Percentiles rank a stretch among this genome's conserved stretches.
phyloP scores from a whole-genome alignment of 768 basidiomycete species.

The Suillus plorans region DNA sequence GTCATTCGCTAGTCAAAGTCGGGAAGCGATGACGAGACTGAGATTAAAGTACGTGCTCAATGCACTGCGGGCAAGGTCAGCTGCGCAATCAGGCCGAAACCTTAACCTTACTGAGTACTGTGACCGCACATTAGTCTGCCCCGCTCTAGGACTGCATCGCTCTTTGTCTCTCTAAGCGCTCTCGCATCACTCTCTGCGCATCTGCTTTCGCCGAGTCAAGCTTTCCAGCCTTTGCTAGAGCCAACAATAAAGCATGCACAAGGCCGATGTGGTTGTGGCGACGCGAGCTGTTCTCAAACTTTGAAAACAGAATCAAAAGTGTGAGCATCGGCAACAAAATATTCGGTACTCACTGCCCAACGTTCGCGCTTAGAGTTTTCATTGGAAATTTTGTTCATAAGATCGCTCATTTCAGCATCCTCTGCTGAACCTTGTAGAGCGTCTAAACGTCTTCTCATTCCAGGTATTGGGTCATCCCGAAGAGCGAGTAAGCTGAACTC shows the following conservation, averaged over 20 bases:
- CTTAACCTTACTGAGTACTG: neutral
- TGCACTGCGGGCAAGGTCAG: neutral
- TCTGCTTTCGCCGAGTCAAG: constrained; percentile 51
- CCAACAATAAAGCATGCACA: constrained; percentile 69
- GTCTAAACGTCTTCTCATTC: constrained; percentile 58
- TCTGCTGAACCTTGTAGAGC: constrained; percentile 44
- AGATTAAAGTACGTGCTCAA: neutral
- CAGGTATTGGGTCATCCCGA: constrained; percentile 76
- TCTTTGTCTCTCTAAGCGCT: constrained; percentile 41
- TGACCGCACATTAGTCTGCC: constrained; percentile 32
- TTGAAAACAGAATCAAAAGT: constrained; percentile 13
- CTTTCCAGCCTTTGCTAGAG: constrained; percentile 69
- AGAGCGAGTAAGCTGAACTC: constrained; percentile 93
- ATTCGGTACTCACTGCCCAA: constrained; percentile 67
- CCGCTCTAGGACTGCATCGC: constrained; percentile 39
- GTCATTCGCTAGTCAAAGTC: neutral
- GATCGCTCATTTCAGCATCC: constrained; percentile 46
- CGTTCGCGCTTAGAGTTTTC: constrained; percentile 76
- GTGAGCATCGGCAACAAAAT: neutral
- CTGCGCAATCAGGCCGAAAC: neutral
- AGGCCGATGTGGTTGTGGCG: constrained; percentile 87
- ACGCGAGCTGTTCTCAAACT: constrained; percentile 89
- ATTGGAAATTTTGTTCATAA: constrained; percentile 55
- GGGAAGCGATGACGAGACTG: neutral
- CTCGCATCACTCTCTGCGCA: constrained; percentile 44